phyloP scores from a whole-genome alignment of 768 basidiomycete genomes.

The Lentinula raphanica region DNA sequence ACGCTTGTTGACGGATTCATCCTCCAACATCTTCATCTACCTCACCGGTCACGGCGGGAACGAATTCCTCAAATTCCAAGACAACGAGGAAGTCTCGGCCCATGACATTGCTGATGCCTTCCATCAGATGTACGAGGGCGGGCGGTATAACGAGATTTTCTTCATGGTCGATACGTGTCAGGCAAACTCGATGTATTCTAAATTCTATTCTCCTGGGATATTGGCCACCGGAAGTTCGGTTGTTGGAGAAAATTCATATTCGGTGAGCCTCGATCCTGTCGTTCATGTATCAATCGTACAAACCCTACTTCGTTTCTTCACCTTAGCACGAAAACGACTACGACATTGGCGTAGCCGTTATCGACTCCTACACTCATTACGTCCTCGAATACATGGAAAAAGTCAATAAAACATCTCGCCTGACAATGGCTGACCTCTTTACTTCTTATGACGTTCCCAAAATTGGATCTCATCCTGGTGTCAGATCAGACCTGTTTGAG shows the following conservation, averaged over 20 bases:
- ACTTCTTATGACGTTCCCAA: slow-evolving; percentile 65
- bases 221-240: slow-evolving; percentile 85
- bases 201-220: slow-evolving; percentile 90
- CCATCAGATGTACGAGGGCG: slow-evolving; percentile 98
- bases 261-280: slow-evolving; percentile 30
- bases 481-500: slow-evolving; percentile 77
- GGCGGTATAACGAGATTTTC: slow-evolving; percentile 90
- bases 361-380: slow-evolving; percentile 92
- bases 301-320: background rate
- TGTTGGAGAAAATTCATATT: slow-evolving; percentile 88
- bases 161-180: slow-evolving; percentile 99
- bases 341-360: slow-evolving; percentile 93
- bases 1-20: slow-evolving; percentile 83
- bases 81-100: slow-evolving; percentile 96
- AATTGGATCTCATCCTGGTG: slow-evolving; percentile 85
- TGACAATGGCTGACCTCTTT: slow-evolving; percentile 81
- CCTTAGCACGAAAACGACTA: slow-evolving; percentile 89
- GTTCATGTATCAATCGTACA: background rate
- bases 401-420: slow-evolving; percentile 84
- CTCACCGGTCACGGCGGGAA: slow-evolving; percentile 99
- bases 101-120: slow-evolving; percentile 98
- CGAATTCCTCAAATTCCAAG: slow-evolving; percentile 98
- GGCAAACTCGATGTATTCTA: slow-evolving; percentile 91
- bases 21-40: slow-evolving; percentile 92
- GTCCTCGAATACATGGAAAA: slow-evolving; percentile 87